Evolutionary conservation across 1,284 basidiomycete species (phyloP), one percentile per base, ranked within the genome.

Genomic region (Cutaneotrichosporon cutaneum): DNA sequence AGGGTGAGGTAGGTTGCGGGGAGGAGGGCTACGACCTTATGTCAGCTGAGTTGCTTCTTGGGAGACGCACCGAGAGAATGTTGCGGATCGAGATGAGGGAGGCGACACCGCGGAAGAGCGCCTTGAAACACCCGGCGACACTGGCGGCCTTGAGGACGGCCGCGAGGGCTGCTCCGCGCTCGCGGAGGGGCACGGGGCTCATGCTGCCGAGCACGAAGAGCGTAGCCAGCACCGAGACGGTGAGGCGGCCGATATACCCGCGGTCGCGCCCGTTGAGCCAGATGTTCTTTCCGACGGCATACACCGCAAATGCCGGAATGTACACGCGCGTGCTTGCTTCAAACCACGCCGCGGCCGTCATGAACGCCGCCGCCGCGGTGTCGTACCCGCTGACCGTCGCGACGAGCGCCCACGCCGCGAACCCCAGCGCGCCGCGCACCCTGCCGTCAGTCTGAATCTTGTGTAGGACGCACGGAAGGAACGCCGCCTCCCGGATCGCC

Each of bases 211-310:
- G 61, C 0, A 44, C 36, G 0, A 45, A 33, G n/a, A 58, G 47
- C 3, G 61, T 56, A 5, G 61, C 32, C 3, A 45, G 36, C 14
- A 54, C 59, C 1, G 56, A 45, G 2, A 61, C 59, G n/a, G 30
- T 26, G 8, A 66, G 51, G 6, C 56, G 59, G 0, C 59, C 54
- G 13, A 63, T 10, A 52, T 66, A 66, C 4, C 61, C 64, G 11
- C 35, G 35, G 1, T 58, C 59, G 54, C 21, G 24, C 33, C 57
- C 36, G 33, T 57, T 59, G 24, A 66, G 59, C 64, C 64, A 66
- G 16, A 66, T 51, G n/a, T 61, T 58, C 54, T 66, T 66, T 54
- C 64, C 64, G 4, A 63, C 45, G 4, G 59, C 61, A 48, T 66
- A 66, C 36, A 63, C 60, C 1, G 35, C 56, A 32, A 66, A 66